Percentiles rank a stretch among this genome's conserved stretches.
phyloP scores from a whole-genome alignment of 306 rosid species.

The Lithocarpus polystachyus region DNA sequence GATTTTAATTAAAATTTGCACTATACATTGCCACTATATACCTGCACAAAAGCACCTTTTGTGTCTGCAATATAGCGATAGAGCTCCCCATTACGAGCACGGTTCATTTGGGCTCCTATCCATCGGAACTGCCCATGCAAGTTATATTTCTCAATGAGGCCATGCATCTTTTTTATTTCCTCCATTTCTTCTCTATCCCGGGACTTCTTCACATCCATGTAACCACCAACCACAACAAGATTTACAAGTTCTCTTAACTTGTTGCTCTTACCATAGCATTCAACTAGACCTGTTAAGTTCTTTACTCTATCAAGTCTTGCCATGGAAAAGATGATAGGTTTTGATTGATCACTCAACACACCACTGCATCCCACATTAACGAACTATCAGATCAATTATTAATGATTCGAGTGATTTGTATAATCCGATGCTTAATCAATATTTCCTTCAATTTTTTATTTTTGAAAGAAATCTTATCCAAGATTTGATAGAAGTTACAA shows the following conservation, averaged over 20 bases:
- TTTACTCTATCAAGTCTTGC: slow-evolving; percentile 82
- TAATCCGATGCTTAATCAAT: too few species aligned
- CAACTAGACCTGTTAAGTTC: slow-evolving; percentile 81
- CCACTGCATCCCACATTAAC: slow-evolving; percentile 48
- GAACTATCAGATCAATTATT: slow-evolving; percentile 18
- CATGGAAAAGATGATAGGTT: slow-evolving; percentile 89
- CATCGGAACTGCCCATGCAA: slow-evolving; percentile 76
- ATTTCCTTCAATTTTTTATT: too few species aligned
- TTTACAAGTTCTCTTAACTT: slow-evolving; percentile 81
- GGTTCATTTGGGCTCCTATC: slow-evolving; percentile 79
- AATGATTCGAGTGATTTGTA: too few species aligned
- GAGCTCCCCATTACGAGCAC: slow-evolving; percentile 95
- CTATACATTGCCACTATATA: slow-evolving; percentile 11
- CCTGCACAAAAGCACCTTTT: slow-evolving; percentile 88
- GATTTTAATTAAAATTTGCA: too few species aligned
- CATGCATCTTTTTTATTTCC: slow-evolving; percentile 93
- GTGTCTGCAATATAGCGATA: slow-evolving; percentile 90
- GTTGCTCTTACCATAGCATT: slow-evolving; percentile 63
- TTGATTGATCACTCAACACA: slow-evolving; percentile 57
- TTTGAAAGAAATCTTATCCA: too few species aligned
- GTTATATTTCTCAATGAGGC: slow-evolving; percentile 48
- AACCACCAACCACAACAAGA: slow-evolving; percentile 84
- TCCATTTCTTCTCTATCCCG: slow-evolving; percentile 83
- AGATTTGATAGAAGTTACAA: too few species aligned
- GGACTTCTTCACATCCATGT: slow-evolving; percentile 69